Evolutionary conservation across 495 filamentous ascomycete genomes (phyloP), one percentile per base, ranked within the genome.

Genomic region (Collariella sp.): DNA sequence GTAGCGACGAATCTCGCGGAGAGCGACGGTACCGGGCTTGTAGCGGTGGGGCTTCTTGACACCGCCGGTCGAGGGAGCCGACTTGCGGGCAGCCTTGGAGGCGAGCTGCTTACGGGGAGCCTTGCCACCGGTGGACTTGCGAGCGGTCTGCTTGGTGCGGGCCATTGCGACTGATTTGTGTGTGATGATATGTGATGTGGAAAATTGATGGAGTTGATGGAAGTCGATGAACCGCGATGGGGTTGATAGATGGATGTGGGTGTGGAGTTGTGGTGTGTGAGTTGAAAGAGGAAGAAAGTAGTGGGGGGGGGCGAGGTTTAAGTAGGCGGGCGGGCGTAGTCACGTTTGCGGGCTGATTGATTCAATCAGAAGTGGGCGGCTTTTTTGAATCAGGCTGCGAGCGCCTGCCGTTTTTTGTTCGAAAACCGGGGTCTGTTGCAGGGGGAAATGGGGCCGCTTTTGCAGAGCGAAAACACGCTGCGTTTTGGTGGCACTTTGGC

Each of bases 1-100:
- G 85, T 99, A 99, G 71, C 93, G 93, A 91, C 93, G 94, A 74
- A 99, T 99, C 82, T 99, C 93, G 91, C 93, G 93, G 67, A 99
- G 93, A 91, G 93, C 93, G 86, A 99, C 93, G 80, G 93, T 99
- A 91, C 91, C 91, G 72, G 93, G 93, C 91, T 97, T 99, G 75
- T 99, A 99, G 67, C 93, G 86, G 79, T 97, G 94, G 74, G 93
- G 93, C 93, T 99, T 99, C 94, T 99, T 99, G 86, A 99, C 93
- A 77, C 80, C 80, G 60, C 80, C 80, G 67, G 72, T 81, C 11
- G 75, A 80, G 59, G 77, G 75, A 5, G 76, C 79, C 54, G 67
- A 72, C 72, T 80, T 81, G 73, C 76, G 74, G 36, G 74, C 72
- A 34, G 73, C 70, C 71, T 75, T 77, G 73, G 69, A 73, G 56